phyloP scores from a whole-genome alignment of 768 basidiomycete species.

The Phylloporus sp. region DNA sequence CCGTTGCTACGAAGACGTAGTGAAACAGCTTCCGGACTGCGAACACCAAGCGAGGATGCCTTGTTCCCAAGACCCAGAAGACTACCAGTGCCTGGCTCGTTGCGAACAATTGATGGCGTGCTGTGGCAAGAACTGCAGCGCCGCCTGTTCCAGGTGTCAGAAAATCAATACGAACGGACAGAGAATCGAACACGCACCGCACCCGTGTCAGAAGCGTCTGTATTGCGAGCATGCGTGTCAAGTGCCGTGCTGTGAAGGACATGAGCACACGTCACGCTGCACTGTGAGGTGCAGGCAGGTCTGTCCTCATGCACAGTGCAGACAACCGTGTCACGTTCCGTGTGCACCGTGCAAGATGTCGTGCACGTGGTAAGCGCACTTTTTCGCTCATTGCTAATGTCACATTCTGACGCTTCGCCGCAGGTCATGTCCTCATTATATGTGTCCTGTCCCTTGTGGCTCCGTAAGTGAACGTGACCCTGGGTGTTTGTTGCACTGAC shows the following conservation, averaged over 20 bases:
- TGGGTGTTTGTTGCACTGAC: not conserved
- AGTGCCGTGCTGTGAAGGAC: constrained; percentile 44
- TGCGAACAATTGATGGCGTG: constrained; percentile 49
- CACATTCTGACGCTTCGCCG: not conserved
- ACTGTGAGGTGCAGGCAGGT: constrained; percentile 47
- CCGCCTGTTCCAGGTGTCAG: constrained; percentile 50
- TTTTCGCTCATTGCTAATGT: not conserved
- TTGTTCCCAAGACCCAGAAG: constrained; percentile 44
- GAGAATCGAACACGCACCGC: constrained; percentile 38
- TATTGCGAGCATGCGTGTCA: constrained; percentile 57
- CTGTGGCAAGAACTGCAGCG: constrained; percentile 49
- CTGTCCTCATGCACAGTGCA: constrained; percentile 53
- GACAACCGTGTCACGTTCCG: constrained; percentile 44
- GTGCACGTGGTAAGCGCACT: constrained; percentile 47
- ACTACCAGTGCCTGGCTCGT: constrained; percentile 35
- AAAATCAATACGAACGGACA: not conserved
- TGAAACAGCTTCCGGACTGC: constrained; percentile 46
- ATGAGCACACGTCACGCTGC: constrained; percentile 48
- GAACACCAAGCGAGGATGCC: constrained; percentile 48
- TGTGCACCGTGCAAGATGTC: constrained; percentile 62
- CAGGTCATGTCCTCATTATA: constrained; percentile 52
- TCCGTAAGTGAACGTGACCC: constrained; percentile 44
- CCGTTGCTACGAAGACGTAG: constrained; percentile 40
- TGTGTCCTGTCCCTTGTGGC: constrained; percentile 63
- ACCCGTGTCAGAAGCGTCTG: constrained; percentile 48